Evolutionary conservation across 805 yeast genomes (phyloP).

Genomic region (Lipomyces spencermartinsiae): DNA sequence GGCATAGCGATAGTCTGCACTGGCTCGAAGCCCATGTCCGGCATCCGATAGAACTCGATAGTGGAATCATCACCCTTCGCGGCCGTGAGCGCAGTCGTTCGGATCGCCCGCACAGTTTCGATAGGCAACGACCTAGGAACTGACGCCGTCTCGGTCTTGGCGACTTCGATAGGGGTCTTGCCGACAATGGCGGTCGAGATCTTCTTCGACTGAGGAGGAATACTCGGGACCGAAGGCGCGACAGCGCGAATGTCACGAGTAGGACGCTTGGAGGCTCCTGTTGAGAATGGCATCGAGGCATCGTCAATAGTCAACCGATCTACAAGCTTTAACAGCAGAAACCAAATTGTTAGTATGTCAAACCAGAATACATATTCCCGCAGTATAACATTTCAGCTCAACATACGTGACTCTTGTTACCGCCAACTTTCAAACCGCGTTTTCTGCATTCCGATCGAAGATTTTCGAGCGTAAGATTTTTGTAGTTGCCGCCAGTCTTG

Average conservation of each 20-base stretch:
- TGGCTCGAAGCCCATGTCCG: conserved; percentile 27
- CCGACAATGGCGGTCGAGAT: conserved; percentile 14
- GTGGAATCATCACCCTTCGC: conserved; percentile 48
- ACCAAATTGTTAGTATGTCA: neutral
- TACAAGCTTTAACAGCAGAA: conserved; percentile 28
- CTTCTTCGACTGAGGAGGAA: conserved; percentile 11
- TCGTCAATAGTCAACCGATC: conserved; percentile 37
- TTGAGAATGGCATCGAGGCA: conserved; percentile 25
- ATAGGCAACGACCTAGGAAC: conserved; percentile 4
- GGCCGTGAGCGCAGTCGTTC: conserved; percentile 32
- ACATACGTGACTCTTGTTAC: conserved; percentile 36
- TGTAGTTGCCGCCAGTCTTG: conserved; percentile 29
- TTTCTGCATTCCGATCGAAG: conserved; percentile 36
- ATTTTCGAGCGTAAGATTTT: conserved; percentile 33
- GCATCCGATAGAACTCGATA: conserved; percentile 48
- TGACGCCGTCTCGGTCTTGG: conserved; percentile 10
- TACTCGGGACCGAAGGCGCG: neutral
- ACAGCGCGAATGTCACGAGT: neutral
- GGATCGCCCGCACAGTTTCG: conserved; percentile 18
- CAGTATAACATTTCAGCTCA: neutral
- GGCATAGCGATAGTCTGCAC: neutral
- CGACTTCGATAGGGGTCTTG: conserved; percentile 12
- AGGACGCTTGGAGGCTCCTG: conserved; percentile 8
- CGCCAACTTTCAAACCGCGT: conserved; percentile 40
- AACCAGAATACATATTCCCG: neutral